These are phyloP conservation scores for Cryptomeria japonica DNA, from an alignment of 75 land plant species.

Conservation along the genomic window DNA sequence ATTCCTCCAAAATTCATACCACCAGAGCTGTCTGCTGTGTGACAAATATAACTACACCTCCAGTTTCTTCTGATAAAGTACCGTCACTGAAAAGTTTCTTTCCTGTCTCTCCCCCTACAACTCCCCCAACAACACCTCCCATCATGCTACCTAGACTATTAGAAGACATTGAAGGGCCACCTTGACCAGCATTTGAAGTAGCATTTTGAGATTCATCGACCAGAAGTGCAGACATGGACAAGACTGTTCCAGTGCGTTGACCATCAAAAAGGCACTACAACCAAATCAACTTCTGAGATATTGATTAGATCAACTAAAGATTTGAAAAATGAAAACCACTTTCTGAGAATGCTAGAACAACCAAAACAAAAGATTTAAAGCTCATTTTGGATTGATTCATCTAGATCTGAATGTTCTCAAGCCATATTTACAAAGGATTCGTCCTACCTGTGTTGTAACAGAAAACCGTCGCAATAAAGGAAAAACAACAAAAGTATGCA, in stretches of 20 bases:
- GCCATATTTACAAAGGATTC: background rate
- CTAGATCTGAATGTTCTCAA: background rate
- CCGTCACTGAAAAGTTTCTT: slow-evolving; percentile 82
- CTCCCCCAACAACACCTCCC: slow-evolving; percentile 75
- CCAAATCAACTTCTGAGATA: background rate
- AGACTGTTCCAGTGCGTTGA: slow-evolving; percentile 72
- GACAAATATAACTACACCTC: slow-evolving; percentile 85
- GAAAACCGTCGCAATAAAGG: slow-evolving; percentile 65
- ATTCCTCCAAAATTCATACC: slow-evolving; percentile 46
- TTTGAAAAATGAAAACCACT: background rate
- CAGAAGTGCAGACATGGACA: slow-evolving; percentile 76
- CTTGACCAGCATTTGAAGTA: slow-evolving; percentile 28
- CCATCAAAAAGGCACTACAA: slow-evolving; percentile 88
- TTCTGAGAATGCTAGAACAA: background rate
- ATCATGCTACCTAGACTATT: slow-evolving; percentile 61
- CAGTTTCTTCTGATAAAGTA: slow-evolving; percentile 57
- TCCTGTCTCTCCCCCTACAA: slow-evolving; percentile 73
- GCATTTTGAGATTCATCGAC: slow-evolving; percentile 33
- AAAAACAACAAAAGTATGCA: slow-evolving; percentile 68
- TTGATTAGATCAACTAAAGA: background rate
- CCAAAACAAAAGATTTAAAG: background rate
- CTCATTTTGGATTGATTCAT: background rate
- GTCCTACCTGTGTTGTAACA: slow-evolving; percentile 60
- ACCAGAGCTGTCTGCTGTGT: slow-evolving; percentile 84
- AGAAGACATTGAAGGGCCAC: slow-evolving; percentile 28